Evolutionary conservation across 2,329 filamentous ascomycete genomes (phyloP), one percentile per base, ranked within the genome.

Genomic region (Claviceps monticola): DNA sequence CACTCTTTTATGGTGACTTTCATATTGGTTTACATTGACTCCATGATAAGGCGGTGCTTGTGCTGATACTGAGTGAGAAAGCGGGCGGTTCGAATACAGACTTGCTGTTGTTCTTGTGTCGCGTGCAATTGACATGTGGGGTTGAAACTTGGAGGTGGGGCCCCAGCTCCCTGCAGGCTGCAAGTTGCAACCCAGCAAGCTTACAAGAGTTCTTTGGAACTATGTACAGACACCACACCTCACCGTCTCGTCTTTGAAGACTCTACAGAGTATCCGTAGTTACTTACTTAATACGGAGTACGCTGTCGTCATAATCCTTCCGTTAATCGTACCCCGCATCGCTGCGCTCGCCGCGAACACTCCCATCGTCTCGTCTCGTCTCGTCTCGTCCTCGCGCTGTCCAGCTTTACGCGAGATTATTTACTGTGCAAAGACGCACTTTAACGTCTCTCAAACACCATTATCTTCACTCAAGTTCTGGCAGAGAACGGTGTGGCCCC

Each of bases 1-100:
- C 91, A 97, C 65, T 88, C 80, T 62, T 84, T 87, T 70, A 97
- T 93, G 47, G 82, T 93, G 72, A 97, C 88, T 71, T 95, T 97
- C 93, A 98, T 98, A 50, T 5, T 43, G 14, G 2, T 17, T 48
- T 26, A 41, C 4, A 6, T 19, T 39, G 9, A 13, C 3, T 16
- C 5, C 14, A 13, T 17, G 4, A 4, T 11, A 26, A 34, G 16
- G 14, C 4, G 16, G 16, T 17, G 23, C 3, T 16, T 29, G 26
- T 34, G 44, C 23, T 17, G 26, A 36, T 46, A 21, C 11, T 13
- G 16, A n/a, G 13, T 19, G 16, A n/a, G n/a, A 46, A 36, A 26
- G 46, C 16, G 38, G 46, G 36, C 46, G 16, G 14, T 16, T 48
- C 19, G 46, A 47, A 47, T 19, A 36, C 19, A 34, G 46, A 47